Percentiles rank a stretch among this genome's conserved stretches.
These are phyloP conservation scores for Neofusicoccum parvum DNA, from an alignment of 2,329 filamentous ascomycete genomes.

Conservation along the genomic window DNA sequence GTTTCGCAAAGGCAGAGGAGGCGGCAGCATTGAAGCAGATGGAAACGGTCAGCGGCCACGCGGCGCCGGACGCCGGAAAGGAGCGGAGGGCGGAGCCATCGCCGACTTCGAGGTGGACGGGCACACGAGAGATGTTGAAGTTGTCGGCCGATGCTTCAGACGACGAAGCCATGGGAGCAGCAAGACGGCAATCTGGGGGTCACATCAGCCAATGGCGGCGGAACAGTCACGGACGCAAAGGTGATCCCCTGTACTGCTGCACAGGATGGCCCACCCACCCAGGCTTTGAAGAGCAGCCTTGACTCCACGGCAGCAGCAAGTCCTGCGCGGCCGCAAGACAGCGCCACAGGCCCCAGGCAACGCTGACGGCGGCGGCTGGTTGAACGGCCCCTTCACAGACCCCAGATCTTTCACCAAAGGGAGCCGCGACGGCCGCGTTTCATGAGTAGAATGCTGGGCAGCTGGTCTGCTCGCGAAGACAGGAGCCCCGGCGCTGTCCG, in stretches of 20 bases:
- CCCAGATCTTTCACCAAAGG: constrained; percentile 13
- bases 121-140: background rate
- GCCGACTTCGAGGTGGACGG: background rate
- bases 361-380: constrained; percentile 4
- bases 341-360: background rate
- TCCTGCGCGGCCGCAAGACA: background rate
- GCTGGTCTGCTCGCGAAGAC: background rate
- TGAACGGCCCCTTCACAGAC: constrained; percentile 2
- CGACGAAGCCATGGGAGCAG: too few species aligned
- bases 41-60: background rate
- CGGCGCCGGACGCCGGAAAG: background rate
- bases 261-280: background rate
- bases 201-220: background rate
- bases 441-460: background rate
- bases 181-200: too few species aligned
- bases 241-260: background rate
- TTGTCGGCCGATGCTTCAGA: background rate
- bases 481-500: background rate
- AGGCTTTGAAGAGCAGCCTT: background rate
- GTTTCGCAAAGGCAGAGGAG: background rate
- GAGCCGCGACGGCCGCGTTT: constrained; percentile 1
- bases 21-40: background rate
- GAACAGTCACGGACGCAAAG: background rate
- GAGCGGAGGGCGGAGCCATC: background rate
- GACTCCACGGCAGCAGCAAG: background rate